phyloP scores from a whole-genome alignment of 2,329 filamentous ascomycete genomes.

The Tolypocladium amazonense region DNA sequence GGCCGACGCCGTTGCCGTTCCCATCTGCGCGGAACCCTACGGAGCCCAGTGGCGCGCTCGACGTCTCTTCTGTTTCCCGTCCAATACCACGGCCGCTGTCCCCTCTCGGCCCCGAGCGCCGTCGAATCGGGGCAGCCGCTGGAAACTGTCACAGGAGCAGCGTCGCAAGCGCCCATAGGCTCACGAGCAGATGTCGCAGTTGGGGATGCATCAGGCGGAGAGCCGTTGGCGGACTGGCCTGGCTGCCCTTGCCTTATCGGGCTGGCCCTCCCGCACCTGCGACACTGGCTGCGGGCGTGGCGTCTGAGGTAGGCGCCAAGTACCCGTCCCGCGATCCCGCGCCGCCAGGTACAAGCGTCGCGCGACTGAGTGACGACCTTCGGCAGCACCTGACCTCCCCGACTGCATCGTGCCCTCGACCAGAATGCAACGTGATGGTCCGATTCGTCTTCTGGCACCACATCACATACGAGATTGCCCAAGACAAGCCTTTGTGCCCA shows the following conservation, averaged over 20 bases:
- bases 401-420: slow-evolving; percentile 1
- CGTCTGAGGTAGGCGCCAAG: not conserved
- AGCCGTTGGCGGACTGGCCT: not conserved
- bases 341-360: not conserved
- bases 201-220: slow-evolving; percentile 6
- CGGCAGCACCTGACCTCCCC: slow-evolving; percentile 4
- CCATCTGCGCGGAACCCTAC: not conserved
- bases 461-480: not conserved
- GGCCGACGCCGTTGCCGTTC: not conserved
- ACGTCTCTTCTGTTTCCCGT: not conserved
- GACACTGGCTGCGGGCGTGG: not conserved
- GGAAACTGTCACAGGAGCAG: slow-evolving; percentile 10
- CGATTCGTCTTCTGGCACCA: slow-evolving; percentile 3
- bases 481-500: not conserved
- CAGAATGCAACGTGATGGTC: slow-evolving; percentile 7
- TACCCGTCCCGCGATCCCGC: not conserved
- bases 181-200: not conserved
- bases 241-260: slow-evolving; percentile 3
- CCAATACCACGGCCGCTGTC: not conserved
- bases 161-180: slow-evolving; percentile 6
- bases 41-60: not conserved
- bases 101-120: not conserved
- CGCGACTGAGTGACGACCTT: not conserved
- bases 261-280: slow-evolving; percentile 6
- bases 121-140: not conserved